Percentiles rank a stretch among this genome's conserved stretches.
Evolutionary conservation across 768 basidiomycete species (phyloP).

Genomic region (Hemileccinum impolitum): DNA sequence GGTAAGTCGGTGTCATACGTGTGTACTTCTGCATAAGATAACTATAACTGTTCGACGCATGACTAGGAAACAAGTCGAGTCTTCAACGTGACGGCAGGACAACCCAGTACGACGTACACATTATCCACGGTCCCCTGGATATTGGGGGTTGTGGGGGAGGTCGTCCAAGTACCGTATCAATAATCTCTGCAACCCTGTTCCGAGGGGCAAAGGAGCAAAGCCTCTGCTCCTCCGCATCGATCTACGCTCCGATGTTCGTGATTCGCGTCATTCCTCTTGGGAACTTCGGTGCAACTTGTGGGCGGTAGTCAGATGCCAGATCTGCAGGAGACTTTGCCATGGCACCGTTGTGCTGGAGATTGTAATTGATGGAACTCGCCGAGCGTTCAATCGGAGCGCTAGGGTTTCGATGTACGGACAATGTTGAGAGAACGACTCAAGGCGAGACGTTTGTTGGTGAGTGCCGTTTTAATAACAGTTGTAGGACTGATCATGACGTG

Average conservation of each 20-base stretch:
- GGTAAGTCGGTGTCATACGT: no score
- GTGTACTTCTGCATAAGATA: no score
- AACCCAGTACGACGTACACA: conserved; percentile 13
- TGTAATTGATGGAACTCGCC: conserved; percentile 9
- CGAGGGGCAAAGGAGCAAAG: conserved; percentile 6
- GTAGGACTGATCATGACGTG: conserved; percentile 15
- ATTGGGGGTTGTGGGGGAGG: conserved; percentile 3
- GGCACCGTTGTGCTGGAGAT: background rate
- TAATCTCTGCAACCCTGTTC: conserved; percentile 17
- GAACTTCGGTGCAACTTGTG: conserved; percentile 1
- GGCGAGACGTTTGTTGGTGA: conserved; percentile 16
- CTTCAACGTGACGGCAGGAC: background rate
- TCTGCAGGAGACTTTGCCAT: conserved; percentile 16
- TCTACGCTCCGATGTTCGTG: conserved; percentile 17
- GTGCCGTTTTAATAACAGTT: conserved; percentile 14
- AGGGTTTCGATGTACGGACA: conserved; percentile 17
- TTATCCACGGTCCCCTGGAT: conserved; percentile 7
- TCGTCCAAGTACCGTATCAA: conserved; percentile 15
- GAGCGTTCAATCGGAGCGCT: conserved; percentile 18
- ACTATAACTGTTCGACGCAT: conserved; percentile 7
- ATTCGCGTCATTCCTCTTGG: conserved; percentile 19
- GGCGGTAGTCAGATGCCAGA: conserved; percentile 6
- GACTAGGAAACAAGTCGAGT: background rate
- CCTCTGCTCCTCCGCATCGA: conserved; percentile 9
- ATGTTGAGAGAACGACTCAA: conserved; percentile 9